Base-by-base conservation (phyloP, 169 alveolate species). In the Plasmodium relictum region DNA sequence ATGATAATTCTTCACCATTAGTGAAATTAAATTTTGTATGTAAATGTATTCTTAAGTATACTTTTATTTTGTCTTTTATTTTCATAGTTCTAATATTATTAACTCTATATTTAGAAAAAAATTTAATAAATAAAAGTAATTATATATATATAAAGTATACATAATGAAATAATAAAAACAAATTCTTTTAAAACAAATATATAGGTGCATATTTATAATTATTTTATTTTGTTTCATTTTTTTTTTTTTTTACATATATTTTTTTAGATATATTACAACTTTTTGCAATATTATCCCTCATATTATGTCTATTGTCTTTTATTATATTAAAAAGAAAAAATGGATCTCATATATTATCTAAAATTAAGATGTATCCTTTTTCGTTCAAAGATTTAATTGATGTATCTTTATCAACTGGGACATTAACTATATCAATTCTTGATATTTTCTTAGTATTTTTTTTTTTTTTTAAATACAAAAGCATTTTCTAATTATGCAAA, bases 351-450 rank as follows among this genome's bases (percentile, higher is more conserved):
- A 76, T 76, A 20, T 50, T 62, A 44, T 31, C 88, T 26, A 76
- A 76, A 65, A 69, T 76, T 18, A 54, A 76, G 66, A 76, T 76
- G 88, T 63, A 76, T 56, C 88, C 88, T 63, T 76, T 76, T 31
- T 76, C 88, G 48, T 61, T 76, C 52, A 76, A 76, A 52, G 88
- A 76, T 39, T 63, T 76, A 56, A 65, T 76, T 44, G 88, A 76
- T 42, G 88, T 76, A 3, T 76, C 88, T 18, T 54, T 76, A 45
- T 22, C 66, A 9, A 56, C 88, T 14, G 88, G 88, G 18, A 50
- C 65, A 26, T 74, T 76, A 14, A 76, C 88, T 6, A 76, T 76
- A n/a, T 76, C 88, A 31, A 59, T 76, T 39, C 74, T 76, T 45
- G 88, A 76, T 54, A 76, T 76, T 9, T 7, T 76, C 14, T 39